Base-by-base conservation (phyloP, 2,329 filamentous ascomycete species). In the Geosmithia flava region DNA sequence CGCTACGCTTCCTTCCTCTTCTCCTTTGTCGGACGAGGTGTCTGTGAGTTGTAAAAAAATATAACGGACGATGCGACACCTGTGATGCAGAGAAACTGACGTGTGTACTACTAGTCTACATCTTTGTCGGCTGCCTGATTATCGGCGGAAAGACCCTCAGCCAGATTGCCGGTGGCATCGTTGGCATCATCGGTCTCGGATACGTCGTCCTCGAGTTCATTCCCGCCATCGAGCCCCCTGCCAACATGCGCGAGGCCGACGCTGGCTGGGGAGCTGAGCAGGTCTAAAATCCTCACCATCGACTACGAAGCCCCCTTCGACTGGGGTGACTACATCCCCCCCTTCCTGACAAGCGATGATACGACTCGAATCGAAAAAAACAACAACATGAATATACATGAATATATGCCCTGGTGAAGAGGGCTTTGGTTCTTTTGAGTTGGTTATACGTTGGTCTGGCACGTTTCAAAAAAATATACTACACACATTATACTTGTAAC, bases 1-100 rank as follows among this genome's bases (percentile, higher is more conserved):
- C 84, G 88, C 69, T 95, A 97, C 72, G 91, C 89, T 48, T 95
- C 88, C 11, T 98, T 98, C 75, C 83, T 97, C 68, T 97, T 97
- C 75, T 95, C 87, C 50, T 97, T 98, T 76, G 71, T 97, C 57
- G 93, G 93, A 52, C 89, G 93, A 62, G 93, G 93, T 68, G 75
- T 88, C 64, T 97, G 90, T 95, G 80, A 70, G 88, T 81, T 44
- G 33, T 39, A 39, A 39, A 39, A 40, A 4, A 5, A 13, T 16
- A 4, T 13, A 5, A 17, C 13, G 37, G 13, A 11, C 17, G 4
- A 16, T 40, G 15, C 27, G 29, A 47, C 47, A 37, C 33, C 39
- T 20, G 39, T 17, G 16, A 10, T n/a, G 13, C 20, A 19, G 23
- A 10, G 19, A n/a, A 8, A 8, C 23, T 27, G 23, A 27, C 8